Evolutionary conservation across 805 yeast genomes (phyloP), one percentile per base, ranked within the genome.

Genomic region (Suhomyces sp.): DNA sequence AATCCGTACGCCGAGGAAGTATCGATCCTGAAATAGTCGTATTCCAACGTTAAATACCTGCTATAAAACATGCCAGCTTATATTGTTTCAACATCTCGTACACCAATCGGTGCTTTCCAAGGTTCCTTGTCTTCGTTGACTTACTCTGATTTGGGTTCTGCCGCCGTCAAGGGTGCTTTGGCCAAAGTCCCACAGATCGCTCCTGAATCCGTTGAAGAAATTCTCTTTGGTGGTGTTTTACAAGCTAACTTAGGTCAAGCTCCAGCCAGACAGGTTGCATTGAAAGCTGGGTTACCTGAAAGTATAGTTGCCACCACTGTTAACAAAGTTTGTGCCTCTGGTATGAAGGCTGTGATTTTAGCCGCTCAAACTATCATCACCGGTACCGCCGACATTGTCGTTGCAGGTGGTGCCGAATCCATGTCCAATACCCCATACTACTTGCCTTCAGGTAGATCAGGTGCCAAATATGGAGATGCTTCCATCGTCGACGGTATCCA

Each of bases 251-350:
- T 89, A 54, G 98, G 99, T 56, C 99, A 93, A 76, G 91, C 93
- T 53, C 98, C 99, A 43, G 99, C 99, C 33, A 86, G 98, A 75
- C 99, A 93, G 76, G 98, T 93, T 52, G 97, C 97, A 13, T 65
- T 93, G 59, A 86, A 85, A 64, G 87, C 98, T 17, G 98, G 98
- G 13, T 79, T 94, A 49, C 83, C 89, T 47, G 84, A 86, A 58
- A 76, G 82, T 55, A 84, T 89, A 50, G 87, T 90, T 46, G 96
- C 97, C 53, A 82, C 97, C 50, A 87, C 97, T 39, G 81, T 93
- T 60, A 94, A 94, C 82, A 93, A 93, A 77, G 98, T 94, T 52
- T 94, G 99, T 78, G 96, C 99, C 41, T 88, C 97, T 10, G 98
- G 97, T 61, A 75, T 92, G 83, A 93, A 94, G 76, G 83, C 97